These are phyloP conservation scores for Diaporthe vexans DNA, from an alignment of 2,329 filamentous ascomycete species.

Conservation along the genomic window DNA sequence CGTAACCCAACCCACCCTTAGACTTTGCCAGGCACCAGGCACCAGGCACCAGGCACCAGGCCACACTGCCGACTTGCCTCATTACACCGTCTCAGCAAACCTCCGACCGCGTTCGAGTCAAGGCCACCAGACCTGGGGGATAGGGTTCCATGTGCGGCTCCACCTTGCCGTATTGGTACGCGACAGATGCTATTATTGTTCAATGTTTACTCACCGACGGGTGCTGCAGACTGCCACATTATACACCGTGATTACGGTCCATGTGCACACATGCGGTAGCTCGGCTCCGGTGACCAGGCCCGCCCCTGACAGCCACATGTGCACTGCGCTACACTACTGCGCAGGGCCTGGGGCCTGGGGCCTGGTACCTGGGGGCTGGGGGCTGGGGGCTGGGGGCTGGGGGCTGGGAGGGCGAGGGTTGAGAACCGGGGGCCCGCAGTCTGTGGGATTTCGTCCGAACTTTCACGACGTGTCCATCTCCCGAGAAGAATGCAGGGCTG, in stretches of 20 bases:
- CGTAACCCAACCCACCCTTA: conserved; percentile 9
- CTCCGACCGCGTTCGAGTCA: conserved; percentile 19
- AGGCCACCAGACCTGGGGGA: not conserved
- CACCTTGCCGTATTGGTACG: not conserved
- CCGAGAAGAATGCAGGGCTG: conserved; percentile 26
- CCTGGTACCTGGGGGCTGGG: too few relatives aligned
- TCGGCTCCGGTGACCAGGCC: conserved; percentile 28
- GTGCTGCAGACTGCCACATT: not conserved
- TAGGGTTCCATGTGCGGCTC: conserved; percentile 6
- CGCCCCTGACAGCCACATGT: conserved; percentile 24
- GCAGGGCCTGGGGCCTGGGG: not conserved
- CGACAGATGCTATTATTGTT: not conserved
- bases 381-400: not conserved
- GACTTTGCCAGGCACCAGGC: not conserved
- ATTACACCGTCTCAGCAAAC: not conserved
- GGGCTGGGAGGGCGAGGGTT: not conserved
- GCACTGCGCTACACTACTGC: not conserved
- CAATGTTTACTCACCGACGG: not conserved
- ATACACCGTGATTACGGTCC: conserved; percentile 1
- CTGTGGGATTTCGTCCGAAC: conserved; percentile 34
- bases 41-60: not conserved
- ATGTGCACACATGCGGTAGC: conserved; percentile 21
- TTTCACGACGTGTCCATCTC: conserved; percentile 28
- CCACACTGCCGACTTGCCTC: not conserved
- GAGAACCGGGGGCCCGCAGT: conserved; percentile 6